These are phyloP conservation scores for Hevea brasiliensis DNA, from an alignment of 345 rosid species.

Conservation along the genomic window DNA sequence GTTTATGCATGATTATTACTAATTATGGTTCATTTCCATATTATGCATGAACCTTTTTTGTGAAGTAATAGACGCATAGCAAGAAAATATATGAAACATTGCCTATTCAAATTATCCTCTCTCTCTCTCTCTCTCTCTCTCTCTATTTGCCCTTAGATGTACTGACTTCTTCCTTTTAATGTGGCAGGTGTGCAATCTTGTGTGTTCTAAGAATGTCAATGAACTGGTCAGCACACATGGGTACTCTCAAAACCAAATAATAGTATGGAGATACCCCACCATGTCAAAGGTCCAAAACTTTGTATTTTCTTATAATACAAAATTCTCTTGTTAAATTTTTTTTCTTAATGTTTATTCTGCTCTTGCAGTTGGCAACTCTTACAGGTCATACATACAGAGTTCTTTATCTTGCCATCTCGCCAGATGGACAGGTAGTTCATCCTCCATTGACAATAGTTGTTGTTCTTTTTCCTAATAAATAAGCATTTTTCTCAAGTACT, in stretches of 20 bases:
- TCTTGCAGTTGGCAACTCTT: constrained; percentile 86
- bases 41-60: neutral
- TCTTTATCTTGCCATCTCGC: constrained; percentile 98
- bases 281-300: constrained; percentile 80
- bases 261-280: constrained; percentile 96
- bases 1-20: too few species aligned
- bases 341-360: constrained; percentile 16
- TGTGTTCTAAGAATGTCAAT: constrained; percentile 96
- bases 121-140: neutral
- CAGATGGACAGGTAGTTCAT: constrained; percentile 89
- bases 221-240: constrained; percentile 99
- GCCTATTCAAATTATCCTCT: neutral
- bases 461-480: neutral
- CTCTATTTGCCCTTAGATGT: neutral
- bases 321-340: neutral
- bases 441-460: neutral
- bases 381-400: constrained; percentile 93
- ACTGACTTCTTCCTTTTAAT: constrained; percentile 2
- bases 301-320: neutral
- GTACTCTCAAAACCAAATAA: constrained; percentile 96
- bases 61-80: too few species aligned
- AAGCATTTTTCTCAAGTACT: neutral
- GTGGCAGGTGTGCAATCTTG: constrained; percentile 90
- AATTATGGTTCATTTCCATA: neutral
- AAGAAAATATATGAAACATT: neutral